Percentiles rank a stretch among this genome's conserved stretches.
phyloP scores from a whole-genome alignment of 164 flowering plant genomes.

The Nymphaea colorata region DNA sequence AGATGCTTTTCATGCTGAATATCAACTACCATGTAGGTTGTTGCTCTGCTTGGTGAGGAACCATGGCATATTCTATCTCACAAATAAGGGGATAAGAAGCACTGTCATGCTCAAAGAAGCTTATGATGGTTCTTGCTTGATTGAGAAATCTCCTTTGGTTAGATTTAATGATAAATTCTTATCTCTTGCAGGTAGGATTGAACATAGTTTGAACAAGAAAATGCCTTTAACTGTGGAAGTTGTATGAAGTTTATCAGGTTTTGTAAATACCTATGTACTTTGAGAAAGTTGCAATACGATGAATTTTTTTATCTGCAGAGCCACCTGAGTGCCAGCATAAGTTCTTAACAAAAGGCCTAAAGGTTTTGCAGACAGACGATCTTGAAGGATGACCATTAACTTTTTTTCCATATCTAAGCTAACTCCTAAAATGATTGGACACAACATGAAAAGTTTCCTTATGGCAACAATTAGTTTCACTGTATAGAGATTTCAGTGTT shows the following conservation, averaged over 20 bases:
- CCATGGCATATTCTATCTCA: slow-evolving; percentile 85
- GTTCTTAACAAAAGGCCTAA: too few species aligned
- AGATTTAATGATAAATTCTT: slow-evolving; percentile 53
- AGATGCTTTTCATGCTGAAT: slow-evolving; percentile 70
- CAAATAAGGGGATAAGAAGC: slow-evolving; percentile 74
- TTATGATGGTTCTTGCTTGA: slow-evolving; percentile 55
- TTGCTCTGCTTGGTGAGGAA: slow-evolving; percentile 79
- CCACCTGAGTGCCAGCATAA: too few species aligned
- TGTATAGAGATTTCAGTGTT: too few species aligned
- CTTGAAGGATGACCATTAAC: too few species aligned
- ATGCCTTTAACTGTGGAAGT: neutral
- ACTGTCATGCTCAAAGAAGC: slow-evolving; percentile 93
- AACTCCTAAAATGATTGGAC: too few species aligned
- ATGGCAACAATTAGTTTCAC: too few species aligned
- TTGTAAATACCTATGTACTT: neutral
- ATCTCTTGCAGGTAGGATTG: slow-evolving; percentile 54
- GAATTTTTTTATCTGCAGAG: too few species aligned
- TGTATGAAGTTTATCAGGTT: neutral
- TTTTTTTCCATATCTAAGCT: too few species aligned
- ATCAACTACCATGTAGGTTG: slow-evolving; percentile 53
- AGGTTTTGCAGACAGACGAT: too few species aligned
- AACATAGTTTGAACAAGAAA: slow-evolving; percentile 7
- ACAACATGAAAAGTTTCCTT: too few species aligned
- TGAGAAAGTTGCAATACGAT: too few species aligned
- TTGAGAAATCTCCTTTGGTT: slow-evolving; percentile 64